Percentiles rank a stretch among this genome's conserved stretches.
Evolutionary conservation across 2,329 filamentous ascomycete genomes (phyloP).

Genomic region (Ceratocystis cubensis): DNA sequence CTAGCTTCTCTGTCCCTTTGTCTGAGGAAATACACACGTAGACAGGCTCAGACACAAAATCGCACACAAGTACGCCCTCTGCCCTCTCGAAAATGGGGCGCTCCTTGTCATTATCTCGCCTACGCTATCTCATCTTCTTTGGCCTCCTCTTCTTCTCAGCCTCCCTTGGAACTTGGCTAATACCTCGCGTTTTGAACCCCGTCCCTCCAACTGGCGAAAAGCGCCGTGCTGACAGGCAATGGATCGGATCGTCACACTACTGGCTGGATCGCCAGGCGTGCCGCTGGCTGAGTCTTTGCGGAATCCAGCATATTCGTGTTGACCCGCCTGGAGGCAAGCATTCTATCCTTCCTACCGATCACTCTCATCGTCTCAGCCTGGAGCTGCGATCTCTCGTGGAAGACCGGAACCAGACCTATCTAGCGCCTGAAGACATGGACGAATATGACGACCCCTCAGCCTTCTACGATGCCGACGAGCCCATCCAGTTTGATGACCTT

Average conservation of each 20-base stretch:
- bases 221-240: constrained; percentile 48
- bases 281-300: constrained; percentile 67
- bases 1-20: neutral
- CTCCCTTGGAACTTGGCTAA: constrained; percentile 37
- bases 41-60: no score
- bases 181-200: constrained; percentile 49
- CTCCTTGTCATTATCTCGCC: constrained; percentile 30
- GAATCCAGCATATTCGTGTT: constrained; percentile 56
- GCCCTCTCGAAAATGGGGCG: neutral
- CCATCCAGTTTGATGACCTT: constrained; percentile 26
- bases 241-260: constrained; percentile 59
- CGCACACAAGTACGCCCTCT: neutral
- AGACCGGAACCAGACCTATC: neutral
- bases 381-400: constrained; percentile 28
- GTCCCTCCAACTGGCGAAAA: constrained; percentile 50
- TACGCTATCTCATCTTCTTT: constrained; percentile 35
- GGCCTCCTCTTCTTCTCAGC: constrained; percentile 32
- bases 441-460: constrained; percentile 25
- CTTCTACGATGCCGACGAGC: constrained; percentile 22
- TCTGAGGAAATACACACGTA: neutral
- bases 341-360: constrained; percentile 24
- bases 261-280: constrained; percentile 67
- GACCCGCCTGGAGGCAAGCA: constrained; percentile 37
- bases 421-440: constrained; percentile 21
- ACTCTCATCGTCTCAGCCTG: constrained; percentile 24